A percentile compares a stretch with the other conserved stretches of the same genome.
phyloP scores from a whole-genome alignment of 164 flowering plant genomes.

The Warburgia ugandensis region DNA sequence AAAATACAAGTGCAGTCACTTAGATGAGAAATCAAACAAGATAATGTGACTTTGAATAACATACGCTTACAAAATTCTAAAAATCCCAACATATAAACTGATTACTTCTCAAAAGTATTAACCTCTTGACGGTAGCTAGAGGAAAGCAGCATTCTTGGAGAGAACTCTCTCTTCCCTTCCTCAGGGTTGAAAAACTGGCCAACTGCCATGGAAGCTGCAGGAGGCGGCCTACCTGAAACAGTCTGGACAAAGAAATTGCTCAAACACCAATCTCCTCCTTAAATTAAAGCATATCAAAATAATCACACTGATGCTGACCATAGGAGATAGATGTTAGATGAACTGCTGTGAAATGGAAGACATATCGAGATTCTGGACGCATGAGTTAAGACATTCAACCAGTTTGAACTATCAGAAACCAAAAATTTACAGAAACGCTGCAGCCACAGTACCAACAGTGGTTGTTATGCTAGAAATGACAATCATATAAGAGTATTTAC shows the following conservation, averaged over 20 bases:
- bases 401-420: no score
- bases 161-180: slow-evolving; percentile 53
- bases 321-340: no score
- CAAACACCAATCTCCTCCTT: no score
- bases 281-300: no score
- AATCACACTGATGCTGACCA: no score
- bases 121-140: slow-evolving; percentile 63
- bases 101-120: slow-evolving; percentile 14
- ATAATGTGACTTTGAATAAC: not conserved
- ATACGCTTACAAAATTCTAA: slow-evolving; percentile 2
- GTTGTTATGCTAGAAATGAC: no score
- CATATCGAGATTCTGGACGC: no score
- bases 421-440: no score
- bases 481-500: no score
- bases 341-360: no score
- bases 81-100: slow-evolving; percentile 13
- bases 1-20: slow-evolving; percentile 1
- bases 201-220: slow-evolving; percentile 98
- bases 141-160: slow-evolving; percentile 44
- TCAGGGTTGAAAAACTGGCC: slow-evolving; percentile 92
- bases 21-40: not conserved
- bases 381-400: no score
- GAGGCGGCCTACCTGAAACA: slow-evolving; percentile 95
- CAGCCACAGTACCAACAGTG: no score
- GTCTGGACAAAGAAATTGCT: slow-evolving; percentile 42